phyloP scores from a whole-genome alignment of 2,329 filamentous ascomycete species.

The Sporothrix sp. region DNA sequence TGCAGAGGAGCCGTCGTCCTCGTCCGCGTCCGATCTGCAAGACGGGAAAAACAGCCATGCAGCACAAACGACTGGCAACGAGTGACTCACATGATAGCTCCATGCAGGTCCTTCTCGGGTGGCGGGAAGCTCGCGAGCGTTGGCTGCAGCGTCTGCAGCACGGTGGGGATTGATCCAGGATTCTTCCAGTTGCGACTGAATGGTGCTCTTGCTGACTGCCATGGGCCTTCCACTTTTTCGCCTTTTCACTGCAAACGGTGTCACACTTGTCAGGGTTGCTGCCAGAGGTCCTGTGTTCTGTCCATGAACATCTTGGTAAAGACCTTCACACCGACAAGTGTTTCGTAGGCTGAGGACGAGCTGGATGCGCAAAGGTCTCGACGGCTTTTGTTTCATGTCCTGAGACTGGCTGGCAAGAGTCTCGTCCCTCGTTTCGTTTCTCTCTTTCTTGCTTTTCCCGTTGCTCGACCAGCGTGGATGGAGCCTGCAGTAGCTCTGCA shows the following conservation, averaged over 20 bases:
- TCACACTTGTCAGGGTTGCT: neutral
- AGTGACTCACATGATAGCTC: slow-evolving; percentile 24
- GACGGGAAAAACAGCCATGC: neutral
- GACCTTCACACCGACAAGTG: neutral
- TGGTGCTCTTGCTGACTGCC: too few species aligned
- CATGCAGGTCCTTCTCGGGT: slow-evolving; percentile 13
- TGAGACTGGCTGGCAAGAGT: slow-evolving; percentile 13
- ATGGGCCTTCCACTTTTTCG: too few species aligned
- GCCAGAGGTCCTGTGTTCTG: neutral
- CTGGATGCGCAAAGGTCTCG: slow-evolving; percentile 7
- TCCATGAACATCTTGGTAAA: neutral
- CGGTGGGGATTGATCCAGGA: too few species aligned
- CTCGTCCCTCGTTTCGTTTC: neutral
- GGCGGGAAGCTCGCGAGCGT: slow-evolving; percentile 1
- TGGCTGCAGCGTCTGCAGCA: slow-evolving; percentile 18
- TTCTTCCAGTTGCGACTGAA: too few species aligned
- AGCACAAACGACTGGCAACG: slow-evolving; percentile 23
- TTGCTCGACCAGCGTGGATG: neutral
- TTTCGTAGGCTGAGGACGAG: slow-evolving; percentile 11
- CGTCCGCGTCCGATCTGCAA: slow-evolving; percentile 7
- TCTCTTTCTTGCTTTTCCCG: neutral
- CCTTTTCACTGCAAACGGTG: too few species aligned
- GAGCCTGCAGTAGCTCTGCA: slow-evolving; percentile 5
- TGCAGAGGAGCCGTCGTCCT: neutral
- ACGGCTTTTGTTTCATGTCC: slow-evolving; percentile 12